Evolutionary conservation across 2,329 filamentous ascomycete species (phyloP).

Genomic region (Leptographium procerum): DNA sequence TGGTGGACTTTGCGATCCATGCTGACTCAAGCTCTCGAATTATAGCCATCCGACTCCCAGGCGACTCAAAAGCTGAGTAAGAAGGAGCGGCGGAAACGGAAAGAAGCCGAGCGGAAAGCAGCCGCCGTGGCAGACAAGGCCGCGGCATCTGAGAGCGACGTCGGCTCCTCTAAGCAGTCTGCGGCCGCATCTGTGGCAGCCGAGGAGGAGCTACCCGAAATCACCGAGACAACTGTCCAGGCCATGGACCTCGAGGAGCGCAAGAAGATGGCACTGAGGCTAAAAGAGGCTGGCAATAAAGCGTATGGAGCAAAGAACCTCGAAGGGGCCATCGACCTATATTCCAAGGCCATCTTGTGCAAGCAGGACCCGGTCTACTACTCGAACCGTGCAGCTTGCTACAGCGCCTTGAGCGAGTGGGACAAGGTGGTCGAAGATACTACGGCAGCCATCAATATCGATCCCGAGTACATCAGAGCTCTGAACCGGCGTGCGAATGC

Average conservation of each 20-base stretch:
- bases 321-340: constrained; percentile 84
- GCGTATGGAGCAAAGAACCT: constrained; percentile 93
- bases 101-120: constrained; percentile 55
- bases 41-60: not conserved
- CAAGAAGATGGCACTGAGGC: constrained; percentile 76
- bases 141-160: constrained; percentile 18
- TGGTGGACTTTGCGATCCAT: not conserved
- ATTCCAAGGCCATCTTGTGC: constrained; percentile 92
- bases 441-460: constrained; percentile 83
- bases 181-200: constrained; percentile 29
- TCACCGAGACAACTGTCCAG: constrained; percentile 45
- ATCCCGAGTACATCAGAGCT: constrained; percentile 94
- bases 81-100: constrained; percentile 81
- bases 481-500: constrained; percentile 93
- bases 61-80: constrained; percentile 63
- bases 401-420: constrained; percentile 87
- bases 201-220: constrained; percentile 56
- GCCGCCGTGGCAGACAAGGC: constrained; percentile 43
- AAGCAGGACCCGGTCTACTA: constrained; percentile 97
- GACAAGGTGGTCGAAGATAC: constrained; percentile 96
- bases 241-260: constrained; percentile 52
- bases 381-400: constrained; percentile 96
- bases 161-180: constrained; percentile 26
- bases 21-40: not conserved
- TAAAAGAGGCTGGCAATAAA: constrained; percentile 94